Evolutionary conservation across 306 rosid species (phyloP).

Genomic region (Purshia tridentata): DNA sequence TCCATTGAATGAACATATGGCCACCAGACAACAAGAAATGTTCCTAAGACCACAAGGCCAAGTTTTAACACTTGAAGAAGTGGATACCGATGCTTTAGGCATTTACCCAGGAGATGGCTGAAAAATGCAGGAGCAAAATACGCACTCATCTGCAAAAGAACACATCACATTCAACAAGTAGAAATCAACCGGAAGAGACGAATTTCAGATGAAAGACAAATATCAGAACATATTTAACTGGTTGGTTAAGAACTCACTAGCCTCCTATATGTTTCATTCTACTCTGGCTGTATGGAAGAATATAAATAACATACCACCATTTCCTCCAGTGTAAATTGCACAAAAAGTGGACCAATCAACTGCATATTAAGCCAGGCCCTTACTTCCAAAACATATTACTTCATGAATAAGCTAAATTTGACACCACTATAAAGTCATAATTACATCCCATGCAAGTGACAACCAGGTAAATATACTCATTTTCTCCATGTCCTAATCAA

Average conservation of each 20-base stretch:
- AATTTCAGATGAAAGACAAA: neutral
- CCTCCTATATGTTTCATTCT: neutral
- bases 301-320: neutral
- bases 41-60: constrained; percentile 73
- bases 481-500: neutral
- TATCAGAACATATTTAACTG: neutral
- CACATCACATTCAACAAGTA: constrained; percentile 3
- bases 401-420: neutral
- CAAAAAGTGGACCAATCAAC: neutral
- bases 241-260: neutral
- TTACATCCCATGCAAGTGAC: neutral
- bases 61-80: constrained; percentile 66
- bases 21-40: constrained; percentile 80
- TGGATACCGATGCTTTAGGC: constrained; percentile 64
- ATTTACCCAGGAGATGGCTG: constrained; percentile 82
- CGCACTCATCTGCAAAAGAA: constrained; percentile 75
- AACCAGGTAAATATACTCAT: neutral
- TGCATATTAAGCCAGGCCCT: neutral
- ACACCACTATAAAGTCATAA: neutral
- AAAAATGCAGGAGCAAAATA: constrained; percentile 96
- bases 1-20: constrained; percentile 74
- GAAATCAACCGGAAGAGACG: neutral
- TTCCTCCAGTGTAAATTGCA: neutral
- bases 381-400: neutral
- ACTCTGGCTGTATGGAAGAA: neutral